These are phyloP conservation scores for Leptoxyphium fumago DNA, from an alignment of 2,329 filamentous ascomycete genomes.

Conservation along the genomic window DNA sequence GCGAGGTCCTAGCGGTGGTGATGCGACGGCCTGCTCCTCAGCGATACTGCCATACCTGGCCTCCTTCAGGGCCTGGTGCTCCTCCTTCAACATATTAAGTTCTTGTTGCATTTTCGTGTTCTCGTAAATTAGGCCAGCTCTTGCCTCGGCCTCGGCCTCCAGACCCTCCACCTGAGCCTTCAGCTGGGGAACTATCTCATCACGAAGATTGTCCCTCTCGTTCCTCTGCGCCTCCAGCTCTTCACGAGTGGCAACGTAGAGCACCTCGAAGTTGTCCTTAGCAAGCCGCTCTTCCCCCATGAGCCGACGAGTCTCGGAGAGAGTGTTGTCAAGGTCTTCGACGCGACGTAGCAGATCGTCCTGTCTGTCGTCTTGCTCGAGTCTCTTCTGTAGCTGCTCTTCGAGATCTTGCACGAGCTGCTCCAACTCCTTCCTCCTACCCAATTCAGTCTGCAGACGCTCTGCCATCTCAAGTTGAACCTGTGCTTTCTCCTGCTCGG, in stretches of 20 bases:
- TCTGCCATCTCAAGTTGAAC: slow-evolving; percentile 71
- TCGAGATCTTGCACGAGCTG: slow-evolving; percentile 72
- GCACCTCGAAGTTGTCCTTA: slow-evolving; percentile 87
- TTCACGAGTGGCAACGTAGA: slow-evolving; percentile 66
- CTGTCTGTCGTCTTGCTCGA: slow-evolving; percentile 16
- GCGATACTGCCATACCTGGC: slow-evolving; percentile 46
- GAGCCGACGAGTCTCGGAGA: slow-evolving; percentile 71
- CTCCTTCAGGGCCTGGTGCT: slow-evolving; percentile 35
- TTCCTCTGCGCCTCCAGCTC: slow-evolving; percentile 73
- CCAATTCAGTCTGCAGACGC: slow-evolving; percentile 76
- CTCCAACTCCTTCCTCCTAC: slow-evolving; percentile 61
- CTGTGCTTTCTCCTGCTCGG: slow-evolving; percentile 83
- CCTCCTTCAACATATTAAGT: slow-evolving; percentile 48
- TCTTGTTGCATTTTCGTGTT: slow-evolving; percentile 79
- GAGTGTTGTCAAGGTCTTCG: slow-evolving; percentile 61
- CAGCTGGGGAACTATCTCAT: slow-evolving; percentile 72
- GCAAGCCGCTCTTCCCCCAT: slow-evolving; percentile 72
- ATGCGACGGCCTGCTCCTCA: slow-evolving; percentile 34
- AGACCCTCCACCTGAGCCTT: slow-evolving; percentile 62
- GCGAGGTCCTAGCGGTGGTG: slow-evolving; percentile 13
- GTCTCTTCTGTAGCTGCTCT: slow-evolving; percentile 54
- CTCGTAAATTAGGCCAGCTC: slow-evolving; percentile 62
- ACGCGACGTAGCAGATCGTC: slow-evolving; percentile 41
- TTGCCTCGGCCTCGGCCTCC: slow-evolving; percentile 57
- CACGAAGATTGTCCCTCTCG: slow-evolving; percentile 80